These are phyloP conservation scores for Leptomonas pyrrhocoris DNA, from an alignment of 208 protist species.

Conservation along the genomic window DNA sequence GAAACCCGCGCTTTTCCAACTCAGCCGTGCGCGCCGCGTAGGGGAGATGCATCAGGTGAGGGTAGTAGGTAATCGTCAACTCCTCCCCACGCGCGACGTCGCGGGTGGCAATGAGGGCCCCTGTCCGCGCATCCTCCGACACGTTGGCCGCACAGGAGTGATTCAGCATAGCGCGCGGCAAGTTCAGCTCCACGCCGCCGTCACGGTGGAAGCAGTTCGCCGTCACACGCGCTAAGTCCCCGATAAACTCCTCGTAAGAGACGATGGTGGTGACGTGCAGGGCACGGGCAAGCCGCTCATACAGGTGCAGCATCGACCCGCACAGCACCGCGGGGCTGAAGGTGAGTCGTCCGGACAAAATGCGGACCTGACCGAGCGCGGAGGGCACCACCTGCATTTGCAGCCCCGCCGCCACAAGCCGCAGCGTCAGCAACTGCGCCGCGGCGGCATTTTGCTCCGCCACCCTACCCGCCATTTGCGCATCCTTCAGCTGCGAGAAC, in stretches of 20 bases:
- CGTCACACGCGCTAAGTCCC: constrained; percentile 64
- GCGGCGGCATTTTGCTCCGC: constrained; percentile 65
- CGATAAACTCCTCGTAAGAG: constrained; percentile 84
- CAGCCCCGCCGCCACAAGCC: constrained; percentile 60
- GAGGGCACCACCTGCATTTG: constrained; percentile 62
- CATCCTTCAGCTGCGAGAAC: constrained; percentile 68
- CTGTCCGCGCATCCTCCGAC: constrained; percentile 53
- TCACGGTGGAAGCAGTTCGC: constrained; percentile 80
- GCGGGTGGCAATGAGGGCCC: constrained; percentile 53
- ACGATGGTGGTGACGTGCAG: constrained; percentile 69
- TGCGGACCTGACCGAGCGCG: constrained; percentile 71
- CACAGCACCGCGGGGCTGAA: constrained; percentile 65
- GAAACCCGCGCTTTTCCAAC: constrained; percentile 58
- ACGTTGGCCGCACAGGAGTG: constrained; percentile 85
- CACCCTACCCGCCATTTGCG: constrained; percentile 36
- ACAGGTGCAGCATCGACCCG: constrained; percentile 68
- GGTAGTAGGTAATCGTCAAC: constrained; percentile 82
- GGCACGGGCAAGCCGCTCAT: constrained; percentile 70
- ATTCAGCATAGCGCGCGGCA: constrained; percentile 80
- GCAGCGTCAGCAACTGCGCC: constrained; percentile 82
- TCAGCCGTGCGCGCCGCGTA: constrained; percentile 59
- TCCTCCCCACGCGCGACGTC: constrained; percentile 61
- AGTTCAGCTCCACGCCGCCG: constrained; percentile 59
- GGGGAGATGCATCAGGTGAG: constrained; percentile 60
- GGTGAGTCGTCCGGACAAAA: constrained; percentile 66